These are phyloP conservation scores for Psilocybe cyanescens DNA, from an alignment of 768 basidiomycete genomes.

Conservation along the genomic window DNA sequence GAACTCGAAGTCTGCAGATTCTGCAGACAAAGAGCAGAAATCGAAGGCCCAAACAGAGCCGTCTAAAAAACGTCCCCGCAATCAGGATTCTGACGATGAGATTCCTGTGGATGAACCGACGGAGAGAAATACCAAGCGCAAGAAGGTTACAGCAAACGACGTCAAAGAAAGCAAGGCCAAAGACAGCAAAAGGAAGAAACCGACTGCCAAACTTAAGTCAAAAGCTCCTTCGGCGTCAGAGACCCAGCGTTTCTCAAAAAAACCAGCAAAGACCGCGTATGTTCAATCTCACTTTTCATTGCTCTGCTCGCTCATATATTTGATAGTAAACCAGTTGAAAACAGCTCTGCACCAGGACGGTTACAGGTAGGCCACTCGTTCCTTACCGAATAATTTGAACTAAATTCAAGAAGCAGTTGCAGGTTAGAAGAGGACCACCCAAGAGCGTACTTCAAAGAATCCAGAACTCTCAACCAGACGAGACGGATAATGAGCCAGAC, in stretches of 20 bases:
- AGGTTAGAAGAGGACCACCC: constrained; percentile 36
- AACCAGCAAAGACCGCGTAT: constrained; percentile 16
- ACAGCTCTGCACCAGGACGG: constrained; percentile 15
- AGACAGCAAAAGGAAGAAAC: not conserved
- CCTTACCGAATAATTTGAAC: too few species aligned
- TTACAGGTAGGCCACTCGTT: constrained; percentile 2
- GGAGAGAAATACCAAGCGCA: constrained; percentile 15
- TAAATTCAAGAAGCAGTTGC: not conserved
- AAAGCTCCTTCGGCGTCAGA: not conserved
- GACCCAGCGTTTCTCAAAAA: not conserved
- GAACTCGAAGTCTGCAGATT: not conserved
- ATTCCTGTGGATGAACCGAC: not conserved
- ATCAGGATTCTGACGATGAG: constrained; percentile 2
- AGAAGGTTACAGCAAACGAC: constrained; percentile 1
- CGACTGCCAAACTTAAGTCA: not conserved
- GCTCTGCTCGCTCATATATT: not conserved
- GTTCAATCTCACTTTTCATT: not conserved
- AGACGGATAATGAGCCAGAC: constrained; percentile 45
- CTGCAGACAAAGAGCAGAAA: not conserved
- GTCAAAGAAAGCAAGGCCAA: constrained; percentile 5
- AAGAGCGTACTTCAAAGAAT: constrained; percentile 42
- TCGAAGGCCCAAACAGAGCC: not conserved
- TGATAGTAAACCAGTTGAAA: constrained; percentile 36
- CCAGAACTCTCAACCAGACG: constrained; percentile 29
- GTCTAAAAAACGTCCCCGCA: constrained; percentile 17